Base-by-base conservation (phyloP, 768 basidiomycete genomes). In the Boletus huronensis region DNA sequence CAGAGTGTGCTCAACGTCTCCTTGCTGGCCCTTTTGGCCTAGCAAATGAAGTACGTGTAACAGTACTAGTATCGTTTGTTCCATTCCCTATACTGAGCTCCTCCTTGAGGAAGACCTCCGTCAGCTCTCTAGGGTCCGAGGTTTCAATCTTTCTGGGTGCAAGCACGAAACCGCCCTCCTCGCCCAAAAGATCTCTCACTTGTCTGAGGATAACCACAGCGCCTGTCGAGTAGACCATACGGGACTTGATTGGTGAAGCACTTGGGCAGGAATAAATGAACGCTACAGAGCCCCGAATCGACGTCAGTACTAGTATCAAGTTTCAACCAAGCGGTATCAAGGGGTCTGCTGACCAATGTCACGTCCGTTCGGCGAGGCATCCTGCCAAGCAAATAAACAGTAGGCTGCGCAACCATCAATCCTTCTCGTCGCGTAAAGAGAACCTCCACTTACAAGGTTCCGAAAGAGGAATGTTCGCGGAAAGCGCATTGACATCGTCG, bases 221-320 rank as follows among this genome's bases (percentile, higher is more conserved):
- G 9, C 83, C 85, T 2, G 87, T 85, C 0, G 93, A 91, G 72
- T 95, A 96, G 34, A 97, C 67, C 90, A 98, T 94, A 41, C 93
- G 81, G 57, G 85, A 77, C 64, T 91, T 92, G 72, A 97, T 79
- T 1, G 90, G 88, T 6, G 89, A 91, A 14, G 71, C 64, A 3
- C 85, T 79, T 0, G 95, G 95, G 68, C 95, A 98, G 19, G 88
- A 89, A 71, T 98, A 98, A 53, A 97, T 89, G 71, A 93, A 94
- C 47, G 90, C 88, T 93, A 58, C 7, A n/a, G 13, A 2, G 5
- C 19, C 29, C 25, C 25, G 58, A 31, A 44, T 53, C 38, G 45
- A 45, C 14, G 44, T 57, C 47, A 57, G 32, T 48, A 38, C 39
- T 46, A 57, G 32, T 48, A 38, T 40, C 35, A 39, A 19, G 31